These are phyloP conservation scores for Aspergillus funiculosus DNA, from an alignment of 495 filamentous ascomycete genomes.

Conservation along the genomic window DNA sequence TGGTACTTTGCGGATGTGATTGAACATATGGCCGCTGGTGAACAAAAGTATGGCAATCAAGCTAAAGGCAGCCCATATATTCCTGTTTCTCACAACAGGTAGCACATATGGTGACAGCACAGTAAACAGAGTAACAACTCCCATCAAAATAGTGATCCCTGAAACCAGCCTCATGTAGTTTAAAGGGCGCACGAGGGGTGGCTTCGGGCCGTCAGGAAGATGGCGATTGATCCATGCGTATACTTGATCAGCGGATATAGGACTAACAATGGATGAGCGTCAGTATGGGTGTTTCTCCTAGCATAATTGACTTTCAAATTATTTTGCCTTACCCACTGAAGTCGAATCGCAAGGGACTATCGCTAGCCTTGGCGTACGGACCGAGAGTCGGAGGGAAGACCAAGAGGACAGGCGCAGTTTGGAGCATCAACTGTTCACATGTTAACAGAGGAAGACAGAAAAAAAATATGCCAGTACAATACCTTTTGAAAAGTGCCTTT, in stretches of 20 bases:
- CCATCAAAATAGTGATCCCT: slow-evolving; percentile 59
- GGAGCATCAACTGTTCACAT: slow-evolving; percentile 70
- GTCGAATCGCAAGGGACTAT: slow-evolving; percentile 73
- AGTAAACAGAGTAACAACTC: slow-evolving; percentile 58
- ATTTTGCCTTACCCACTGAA: slow-evolving; percentile 67
- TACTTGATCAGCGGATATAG: slow-evolving; percentile 68
- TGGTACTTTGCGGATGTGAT: slow-evolving; percentile 95
- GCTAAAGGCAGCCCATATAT: slow-evolving; percentile 87
- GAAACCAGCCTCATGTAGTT: slow-evolving; percentile 76
- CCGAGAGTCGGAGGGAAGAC: slow-evolving; percentile 84
- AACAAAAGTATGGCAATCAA: slow-evolving; percentile 89
- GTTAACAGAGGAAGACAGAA: slow-evolving; percentile 7
- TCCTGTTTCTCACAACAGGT: slow-evolving; percentile 85
- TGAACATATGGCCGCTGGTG: slow-evolving; percentile 98
- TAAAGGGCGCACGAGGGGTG: slow-evolving; percentile 70
- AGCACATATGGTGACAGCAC: slow-evolving; percentile 77
- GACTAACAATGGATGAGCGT: slow-evolving; percentile 38
- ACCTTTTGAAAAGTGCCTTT: slow-evolving; percentile 86
- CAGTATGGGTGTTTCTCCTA: not conserved
- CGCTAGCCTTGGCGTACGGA: slow-evolving; percentile 66
- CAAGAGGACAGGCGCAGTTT: slow-evolving; percentile 87
- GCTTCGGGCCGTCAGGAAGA: slow-evolving; percentile 68
- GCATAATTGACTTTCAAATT: not conserved
- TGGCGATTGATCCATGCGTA: slow-evolving; percentile 75
- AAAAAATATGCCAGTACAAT: slow-evolving; percentile 19